Conservation (phyloP, 2,329 filamentous ascomycete species). For the Pseudocercospora cruenta region DNA sequence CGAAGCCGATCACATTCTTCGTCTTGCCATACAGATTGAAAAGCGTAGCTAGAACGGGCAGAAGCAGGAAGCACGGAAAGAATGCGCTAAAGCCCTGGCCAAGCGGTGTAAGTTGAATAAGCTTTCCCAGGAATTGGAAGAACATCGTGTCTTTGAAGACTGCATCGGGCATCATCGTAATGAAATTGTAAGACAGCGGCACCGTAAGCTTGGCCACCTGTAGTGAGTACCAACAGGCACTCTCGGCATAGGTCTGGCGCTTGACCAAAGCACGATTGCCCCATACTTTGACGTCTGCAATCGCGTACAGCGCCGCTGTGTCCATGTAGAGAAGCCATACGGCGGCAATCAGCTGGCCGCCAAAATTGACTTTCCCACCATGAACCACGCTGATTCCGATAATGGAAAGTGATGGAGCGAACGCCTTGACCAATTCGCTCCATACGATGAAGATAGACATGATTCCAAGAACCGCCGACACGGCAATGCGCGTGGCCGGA, state of each 20-base stretch:
- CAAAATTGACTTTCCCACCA: conserved; percentile 78
- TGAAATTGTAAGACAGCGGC: conserved; percentile 92
- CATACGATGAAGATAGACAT: conserved; percentile 86
- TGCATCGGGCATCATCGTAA: conserved; percentile 77
- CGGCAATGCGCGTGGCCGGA: conserved; percentile 66
- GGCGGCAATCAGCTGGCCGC: conserved; percentile 80
- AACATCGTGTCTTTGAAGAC: conserved; percentile 81
- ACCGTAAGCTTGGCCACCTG: conserved; percentile 92
- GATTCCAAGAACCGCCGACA: conserved; percentile 69
- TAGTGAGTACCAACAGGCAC: conserved; percentile 92
- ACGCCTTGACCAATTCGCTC: conserved; percentile 89
- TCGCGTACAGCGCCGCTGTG: conserved; percentile 79
- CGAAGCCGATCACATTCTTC: conserved; percentile 77
- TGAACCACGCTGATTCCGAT: conserved; percentile 72
- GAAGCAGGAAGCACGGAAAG: conserved; percentile 83
- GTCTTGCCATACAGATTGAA: conserved; percentile 89
- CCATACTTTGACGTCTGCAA: conserved; percentile 97
- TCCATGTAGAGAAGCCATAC: conserved; percentile 97
- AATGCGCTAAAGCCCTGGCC: conserved; percentile 83
- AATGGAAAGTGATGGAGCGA: conserved; percentile 74
- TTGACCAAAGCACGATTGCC: conserved; percentile 87
- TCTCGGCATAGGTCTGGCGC: conserved; percentile 89
- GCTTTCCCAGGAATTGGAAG: conserved; percentile 79
- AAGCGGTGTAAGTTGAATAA: conserved; percentile 81
- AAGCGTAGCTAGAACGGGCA: conserved; percentile 81